Evolutionary conservation across 1,284 basidiomycete species (phyloP), one percentile per base, ranked within the genome.

Genomic region (Apiotrichum brassicae): DNA sequence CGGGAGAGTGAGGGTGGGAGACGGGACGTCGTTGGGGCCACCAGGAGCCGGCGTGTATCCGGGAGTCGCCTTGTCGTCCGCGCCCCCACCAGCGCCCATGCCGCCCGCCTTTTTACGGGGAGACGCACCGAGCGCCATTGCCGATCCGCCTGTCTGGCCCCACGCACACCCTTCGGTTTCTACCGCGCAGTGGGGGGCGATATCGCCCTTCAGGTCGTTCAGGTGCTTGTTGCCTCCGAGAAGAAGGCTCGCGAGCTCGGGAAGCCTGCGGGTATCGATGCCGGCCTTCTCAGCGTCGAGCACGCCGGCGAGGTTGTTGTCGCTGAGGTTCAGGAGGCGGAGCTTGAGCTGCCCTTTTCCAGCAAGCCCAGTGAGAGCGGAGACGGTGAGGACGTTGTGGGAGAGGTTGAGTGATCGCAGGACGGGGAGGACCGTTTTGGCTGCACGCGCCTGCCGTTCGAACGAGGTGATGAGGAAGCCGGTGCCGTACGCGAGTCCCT

Each of bases 381-480:
- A 43, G 19, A 46, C 53, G 4, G 57, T 58, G 16, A 74, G 43
- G 3, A 38, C 36, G 46, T 72, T 74, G 44, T 60, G 51, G 3
- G 63, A 54, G 6, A 72, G 54, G 42, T 65, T 64, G 39, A 72
- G 54, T 13, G 48, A 53, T n/a, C 59, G 50, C 0, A 74, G 54
- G 0, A 48, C 54, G 1, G 70, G 68, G 26, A 64, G 57, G 18
- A 66, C 50, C 5, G 52, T 49, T 43, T 56, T 51, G 25, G 56
- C 43, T 8, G 56, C 43, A 23, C 53, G 61, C 6, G 54, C 53
- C 19, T 50, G 54, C 8, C 70, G 61, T 20, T 64, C 63, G 53
- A 71, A 68, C 1, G 61, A 56, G 1, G 66, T 66, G 13, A 64
- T 58, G 24, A 71, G 59, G 58, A 71, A 71, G 6, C 69, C 69